A percentile compares a stretch with the other conserved stretches of the same genome.
These are phyloP conservation scores for Trichophyton schoenleinii DNA, from an alignment of 2,329 filamentous ascomycete species.

Conservation along the genomic window DNA sequence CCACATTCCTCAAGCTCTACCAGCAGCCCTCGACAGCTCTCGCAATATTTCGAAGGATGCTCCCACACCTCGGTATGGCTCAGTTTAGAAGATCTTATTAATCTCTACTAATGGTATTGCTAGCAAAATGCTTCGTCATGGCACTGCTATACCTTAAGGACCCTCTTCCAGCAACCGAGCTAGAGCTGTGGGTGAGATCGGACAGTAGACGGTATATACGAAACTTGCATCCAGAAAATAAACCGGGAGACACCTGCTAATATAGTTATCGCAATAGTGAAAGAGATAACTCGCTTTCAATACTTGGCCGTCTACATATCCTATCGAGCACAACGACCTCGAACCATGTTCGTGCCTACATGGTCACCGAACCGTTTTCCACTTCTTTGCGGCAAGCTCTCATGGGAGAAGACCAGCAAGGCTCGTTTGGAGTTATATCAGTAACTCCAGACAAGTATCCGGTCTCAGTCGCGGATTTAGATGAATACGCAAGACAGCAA, in stretches of 20 bases:
- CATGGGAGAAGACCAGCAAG: slow-evolving; percentile 71
- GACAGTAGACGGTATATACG: slow-evolving; percentile 41
- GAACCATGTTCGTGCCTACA: slow-evolving; percentile 56
- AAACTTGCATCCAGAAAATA: background rate
- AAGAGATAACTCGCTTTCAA: slow-evolving; percentile 70
- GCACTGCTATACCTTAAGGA: slow-evolving; percentile 80
- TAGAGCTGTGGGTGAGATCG: slow-evolving; percentile 76
- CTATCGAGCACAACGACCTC: slow-evolving; percentile 52
- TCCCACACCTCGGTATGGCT: slow-evolving; percentile 68
- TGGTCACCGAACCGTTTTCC: slow-evolving; percentile 70
- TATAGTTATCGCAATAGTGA: slow-evolving; percentile 39
- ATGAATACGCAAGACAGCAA: slow-evolving; percentile 71
- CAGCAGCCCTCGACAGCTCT: slow-evolving; percentile 90
- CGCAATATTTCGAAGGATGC: slow-evolving; percentile 93
- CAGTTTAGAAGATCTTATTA: background rate
- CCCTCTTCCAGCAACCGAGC: slow-evolving; percentile 63
- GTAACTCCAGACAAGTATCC: slow-evolving; percentile 48
- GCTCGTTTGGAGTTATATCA: slow-evolving; percentile 83
- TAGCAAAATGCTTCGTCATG: slow-evolving; percentile 93
- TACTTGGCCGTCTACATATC: slow-evolving; percentile 78
- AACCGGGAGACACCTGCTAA: background rate
- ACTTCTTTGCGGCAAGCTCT: slow-evolving; percentile 73
- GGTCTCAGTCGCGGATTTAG: slow-evolving; percentile 60
- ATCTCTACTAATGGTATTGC: slow-evolving; percentile 13
- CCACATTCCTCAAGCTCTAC: slow-evolving; percentile 83